Base-by-base conservation (phyloP, 371 early-diverging fungal species). In the Apophysomyces variabilis region DNA sequence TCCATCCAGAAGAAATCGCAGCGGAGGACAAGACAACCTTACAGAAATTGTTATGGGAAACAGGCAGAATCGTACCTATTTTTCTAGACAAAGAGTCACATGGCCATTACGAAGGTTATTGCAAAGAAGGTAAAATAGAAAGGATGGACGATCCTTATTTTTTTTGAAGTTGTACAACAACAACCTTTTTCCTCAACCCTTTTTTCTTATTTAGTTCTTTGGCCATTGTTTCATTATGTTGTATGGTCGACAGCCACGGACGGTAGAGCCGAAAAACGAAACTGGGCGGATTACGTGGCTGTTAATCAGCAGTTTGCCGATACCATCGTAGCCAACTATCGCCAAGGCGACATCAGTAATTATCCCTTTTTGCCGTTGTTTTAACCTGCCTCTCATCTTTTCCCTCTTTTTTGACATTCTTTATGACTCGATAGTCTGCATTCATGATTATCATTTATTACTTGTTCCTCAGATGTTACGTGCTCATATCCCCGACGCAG, bases 381-480 rank as follows among this genome's bases (percentile, higher is more conserved):
- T 26, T 26, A 26, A 26, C 32, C 32, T 26, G 32, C 3, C 32
- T 26, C 32, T 26, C 32, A 26, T 26, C 32, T 26, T 26, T 26
- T 26, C 3, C 3, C 3, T 26, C 3, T 26, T 76, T 13, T 88
- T 90, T 60, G 60, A 73, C 13, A 79, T 75, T 13, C 89, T 85
- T 74, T 90, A 86, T 83, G 92, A 11, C 36, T 26, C n/a, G 0
- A 26, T 82, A 84, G 91, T 99, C 44, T 99, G 99, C 98, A 93
- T 99, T n/a, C 99, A 99, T 64, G 99, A 99, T 80, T 99, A 99
- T 80, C 99, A 99, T 75, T 78, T 99, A 60, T 97, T 99, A 97
- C 82, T 99, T 45, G 84, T 99, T 39, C 99, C 99, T 16, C 79
- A 83, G 14, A 81, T 99, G 86, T 75, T 99, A 45, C 66, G 79